A percentile compares a stretch with the other conserved stretches of the same genome.
Evolutionary conservation across 2,329 filamentous ascomycete genomes (phyloP).

Genomic region (Ceratocystis lukuohia): DNA sequence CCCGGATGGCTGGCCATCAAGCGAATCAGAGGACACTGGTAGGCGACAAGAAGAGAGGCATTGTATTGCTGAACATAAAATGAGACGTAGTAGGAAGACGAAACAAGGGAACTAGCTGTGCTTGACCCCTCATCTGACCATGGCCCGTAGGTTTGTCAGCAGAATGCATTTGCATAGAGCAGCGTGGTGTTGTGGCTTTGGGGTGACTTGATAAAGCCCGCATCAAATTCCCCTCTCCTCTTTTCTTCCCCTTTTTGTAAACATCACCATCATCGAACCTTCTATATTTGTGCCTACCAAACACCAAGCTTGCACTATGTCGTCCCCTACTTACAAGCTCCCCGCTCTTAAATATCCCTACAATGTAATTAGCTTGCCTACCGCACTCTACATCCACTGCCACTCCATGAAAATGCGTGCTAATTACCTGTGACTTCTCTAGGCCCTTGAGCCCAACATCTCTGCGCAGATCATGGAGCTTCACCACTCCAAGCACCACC

Average conservation of each 20-base stretch:
- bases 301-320: conserved; percentile 3
- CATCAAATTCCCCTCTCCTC: background rate
- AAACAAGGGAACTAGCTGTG: background rate
- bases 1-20: conserved; percentile 11
- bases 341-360: conserved; percentile 56
- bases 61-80: background rate
- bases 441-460: conserved; percentile 63
- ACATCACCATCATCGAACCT: background rate
- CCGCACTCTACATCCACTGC: background rate
- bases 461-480: conserved; percentile 69
- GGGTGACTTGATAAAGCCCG: background rate
- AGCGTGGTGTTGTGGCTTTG: background rate
- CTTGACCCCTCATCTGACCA: background rate
- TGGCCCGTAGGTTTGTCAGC: conserved; percentile 7
- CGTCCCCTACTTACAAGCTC: conserved; percentile 38
- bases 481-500: conserved; percentile 67
- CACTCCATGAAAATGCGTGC: background rate
- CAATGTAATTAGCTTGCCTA: conserved; percentile 39
- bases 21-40: background rate
- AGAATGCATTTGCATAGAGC: background rate
- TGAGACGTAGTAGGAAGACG: background rate
- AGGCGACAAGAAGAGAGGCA: background rate
- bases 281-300: no score
- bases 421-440: conserved; percentile 3
- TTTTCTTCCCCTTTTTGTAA: background rate